Percentiles rank a stretch among this genome's conserved stretches.
These are phyloP conservation scores for Dothiorella sarmentorum DNA, from an alignment of 2,329 filamentous ascomycete species.

Conservation along the genomic window DNA sequence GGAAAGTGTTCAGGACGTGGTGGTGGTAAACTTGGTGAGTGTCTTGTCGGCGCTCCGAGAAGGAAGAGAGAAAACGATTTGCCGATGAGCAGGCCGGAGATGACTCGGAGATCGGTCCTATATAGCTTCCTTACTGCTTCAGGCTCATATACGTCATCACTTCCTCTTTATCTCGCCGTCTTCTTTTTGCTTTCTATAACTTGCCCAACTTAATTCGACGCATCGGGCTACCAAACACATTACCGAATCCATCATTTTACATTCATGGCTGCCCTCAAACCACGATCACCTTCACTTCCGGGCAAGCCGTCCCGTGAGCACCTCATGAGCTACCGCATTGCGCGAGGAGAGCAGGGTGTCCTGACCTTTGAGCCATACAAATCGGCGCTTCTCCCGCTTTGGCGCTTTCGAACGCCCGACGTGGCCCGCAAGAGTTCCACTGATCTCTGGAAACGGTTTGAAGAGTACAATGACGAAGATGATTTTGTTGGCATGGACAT, in stretches of 20 bases:
- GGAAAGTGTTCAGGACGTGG: too few relatives aligned
- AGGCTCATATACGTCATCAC: not conserved
- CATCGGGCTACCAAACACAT: too few relatives aligned
- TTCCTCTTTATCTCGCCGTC: too few relatives aligned
- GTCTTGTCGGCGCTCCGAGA: too few relatives aligned
- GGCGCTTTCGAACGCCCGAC: constrained; percentile 55
- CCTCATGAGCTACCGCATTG: constrained; percentile 55
- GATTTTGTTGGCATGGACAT: constrained; percentile 66
- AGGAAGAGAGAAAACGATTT: too few relatives aligned
- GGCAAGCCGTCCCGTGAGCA: constrained; percentile 27
- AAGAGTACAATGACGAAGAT: constrained; percentile 47
- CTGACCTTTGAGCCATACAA: constrained; percentile 64
- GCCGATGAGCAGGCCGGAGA: not conserved
- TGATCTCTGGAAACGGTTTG: constrained; percentile 50
- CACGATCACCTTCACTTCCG: not conserved
- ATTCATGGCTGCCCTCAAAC: not conserved
- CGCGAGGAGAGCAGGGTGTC: constrained; percentile 59
- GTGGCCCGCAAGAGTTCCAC: constrained; percentile 52
- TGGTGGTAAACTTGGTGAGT: too few relatives aligned
- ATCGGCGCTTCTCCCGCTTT: constrained; percentile 55
- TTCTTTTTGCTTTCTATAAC: too few relatives aligned
- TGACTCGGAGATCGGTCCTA: not conserved
- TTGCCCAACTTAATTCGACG: too few relatives aligned
- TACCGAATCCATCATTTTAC: too few relatives aligned
- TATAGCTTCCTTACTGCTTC: not conserved